phyloP scores from a whole-genome alignment of 2,329 filamentous ascomycete species.

The Aphanocladium album region DNA sequence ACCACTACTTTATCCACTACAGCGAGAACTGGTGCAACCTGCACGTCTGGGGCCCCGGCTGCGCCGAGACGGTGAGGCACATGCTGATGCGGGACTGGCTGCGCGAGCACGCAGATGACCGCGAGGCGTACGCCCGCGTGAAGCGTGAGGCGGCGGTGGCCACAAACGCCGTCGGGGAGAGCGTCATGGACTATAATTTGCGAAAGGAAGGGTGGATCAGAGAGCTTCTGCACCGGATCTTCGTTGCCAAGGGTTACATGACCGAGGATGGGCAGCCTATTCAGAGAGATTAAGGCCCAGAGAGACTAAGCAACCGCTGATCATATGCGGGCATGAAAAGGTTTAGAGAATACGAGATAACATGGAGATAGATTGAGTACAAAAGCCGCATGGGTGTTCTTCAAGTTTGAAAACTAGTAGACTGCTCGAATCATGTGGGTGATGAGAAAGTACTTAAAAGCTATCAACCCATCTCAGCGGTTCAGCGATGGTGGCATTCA shows the following conservation, averaged over 20 bases:
- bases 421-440: too few species aligned
- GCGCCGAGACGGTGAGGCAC: constrained; percentile 34
- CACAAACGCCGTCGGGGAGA: constrained; percentile 25
- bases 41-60: constrained; percentile 37
- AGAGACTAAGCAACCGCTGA: not conserved
- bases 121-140: constrained; percentile 31
- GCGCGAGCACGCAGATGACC: constrained; percentile 27
- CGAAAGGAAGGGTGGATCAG: constrained; percentile 33
- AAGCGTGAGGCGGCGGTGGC: constrained; percentile 30
- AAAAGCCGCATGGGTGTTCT: too few species aligned
- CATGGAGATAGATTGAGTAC: too few species aligned
- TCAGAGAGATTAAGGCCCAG: not conserved
- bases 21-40: constrained; percentile 34
- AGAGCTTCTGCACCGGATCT: constrained; percentile 25
- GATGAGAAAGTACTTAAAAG: not conserved
- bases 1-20: constrained; percentile 33
- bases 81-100: constrained; percentile 39
- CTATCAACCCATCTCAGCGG: not conserved
- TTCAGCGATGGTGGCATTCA: constrained; percentile 7
- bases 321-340: too few species aligned
- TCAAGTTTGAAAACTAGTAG: too few species aligned
- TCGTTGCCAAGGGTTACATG: constrained; percentile 11
- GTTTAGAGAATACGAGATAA: too few species aligned
- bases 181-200: constrained; percentile 30
- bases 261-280: not conserved